Evolutionary conservation across 1,139 yeast genomes (phyloP).

Genomic region (Sugiyamaella sp.): DNA sequence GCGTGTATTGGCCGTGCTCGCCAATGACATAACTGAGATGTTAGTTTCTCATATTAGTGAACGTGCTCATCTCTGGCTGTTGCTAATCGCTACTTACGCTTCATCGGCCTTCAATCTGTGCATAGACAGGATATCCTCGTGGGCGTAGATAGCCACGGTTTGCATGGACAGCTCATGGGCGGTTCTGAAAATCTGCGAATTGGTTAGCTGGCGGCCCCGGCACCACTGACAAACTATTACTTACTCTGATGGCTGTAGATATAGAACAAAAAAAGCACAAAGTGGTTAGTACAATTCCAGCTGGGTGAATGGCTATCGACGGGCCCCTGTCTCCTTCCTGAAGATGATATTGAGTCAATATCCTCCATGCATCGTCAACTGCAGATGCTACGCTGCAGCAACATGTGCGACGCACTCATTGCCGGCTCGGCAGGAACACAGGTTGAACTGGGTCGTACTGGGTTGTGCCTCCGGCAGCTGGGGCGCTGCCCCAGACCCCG

Average conservation of each 20-base stretch:
- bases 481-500: too few species aligned
- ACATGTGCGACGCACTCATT: too few species aligned
- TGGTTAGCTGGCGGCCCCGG: constrained; percentile 37
- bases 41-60: constrained; percentile 4
- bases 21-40: constrained; percentile 71
- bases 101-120: constrained; percentile 67
- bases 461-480: too few species aligned
- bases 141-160: constrained; percentile 96
- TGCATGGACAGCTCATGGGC: constrained; percentile 98
- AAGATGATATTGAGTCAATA: too few species aligned
- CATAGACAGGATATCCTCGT: constrained; percentile 93
- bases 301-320: not conserved
- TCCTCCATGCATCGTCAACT: too few species aligned
- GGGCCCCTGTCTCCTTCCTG: too few species aligned
- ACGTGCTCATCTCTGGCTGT: not conserved
- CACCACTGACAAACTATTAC: constrained; percentile 14
- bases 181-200: constrained; percentile 69
- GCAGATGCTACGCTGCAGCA: too few species aligned
- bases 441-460: too few species aligned
- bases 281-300: constrained; percentile 9
- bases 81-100: constrained; percentile 35
- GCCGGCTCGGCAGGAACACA: too few species aligned
- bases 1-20: constrained; percentile 82
- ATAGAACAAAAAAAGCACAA: constrained; percentile 7
- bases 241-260: constrained; percentile 33